These are phyloP conservation scores for Aspergillus ochraceoroseus DNA, from an alignment of 2,329 filamentous ascomycete species.

Conservation along the genomic window DNA sequence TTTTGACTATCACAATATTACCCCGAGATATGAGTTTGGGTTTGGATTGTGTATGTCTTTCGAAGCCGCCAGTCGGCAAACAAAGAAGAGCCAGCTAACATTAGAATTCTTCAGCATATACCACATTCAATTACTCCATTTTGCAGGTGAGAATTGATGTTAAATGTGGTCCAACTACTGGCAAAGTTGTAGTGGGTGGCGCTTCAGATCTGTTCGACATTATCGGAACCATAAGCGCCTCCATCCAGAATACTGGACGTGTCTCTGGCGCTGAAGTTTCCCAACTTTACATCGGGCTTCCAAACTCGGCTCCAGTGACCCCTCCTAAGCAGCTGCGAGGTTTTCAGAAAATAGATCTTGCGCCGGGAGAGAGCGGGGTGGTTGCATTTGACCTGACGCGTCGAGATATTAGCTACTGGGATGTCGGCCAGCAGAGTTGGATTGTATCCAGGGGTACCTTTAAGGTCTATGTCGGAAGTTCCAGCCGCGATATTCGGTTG, in stretches of 20 bases:
- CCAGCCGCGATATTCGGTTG: conserved; percentile 24
- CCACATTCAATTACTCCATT: conserved; percentile 22
- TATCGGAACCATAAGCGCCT: conserved; percentile 47
- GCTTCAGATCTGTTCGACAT: conserved; percentile 52
- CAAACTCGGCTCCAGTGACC: conserved; percentile 23
- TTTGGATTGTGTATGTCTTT: conserved; percentile 23
- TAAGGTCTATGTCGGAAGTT: conserved; percentile 25
- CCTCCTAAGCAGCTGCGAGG: conserved; percentile 45
- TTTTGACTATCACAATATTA: conserved; percentile 43
- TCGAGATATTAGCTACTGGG: conserved; percentile 38
- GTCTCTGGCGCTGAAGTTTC: conserved; percentile 48
- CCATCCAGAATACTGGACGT: conserved; percentile 50
- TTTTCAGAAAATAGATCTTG: conserved; percentile 50
- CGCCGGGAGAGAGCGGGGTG: conserved; percentile 38
- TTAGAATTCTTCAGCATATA: conserved; percentile 17
- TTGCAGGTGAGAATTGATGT: conserved; percentile 9
- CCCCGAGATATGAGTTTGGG: conserved; percentile 37
- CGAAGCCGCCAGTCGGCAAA: not conserved
- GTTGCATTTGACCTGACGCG: conserved; percentile 46
- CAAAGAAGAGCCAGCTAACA: not conserved
- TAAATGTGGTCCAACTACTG: conserved; percentile 6
- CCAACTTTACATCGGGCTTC: conserved; percentile 53
- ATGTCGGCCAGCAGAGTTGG: conserved; percentile 35
- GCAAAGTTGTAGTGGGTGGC: conserved; percentile 42
- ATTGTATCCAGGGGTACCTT: conserved; percentile 26